Evolutionary conservation across 78 protist species (phyloP), one percentile per base, ranked within the genome.

Genomic region (Dictyostelium capitatum): DNA sequence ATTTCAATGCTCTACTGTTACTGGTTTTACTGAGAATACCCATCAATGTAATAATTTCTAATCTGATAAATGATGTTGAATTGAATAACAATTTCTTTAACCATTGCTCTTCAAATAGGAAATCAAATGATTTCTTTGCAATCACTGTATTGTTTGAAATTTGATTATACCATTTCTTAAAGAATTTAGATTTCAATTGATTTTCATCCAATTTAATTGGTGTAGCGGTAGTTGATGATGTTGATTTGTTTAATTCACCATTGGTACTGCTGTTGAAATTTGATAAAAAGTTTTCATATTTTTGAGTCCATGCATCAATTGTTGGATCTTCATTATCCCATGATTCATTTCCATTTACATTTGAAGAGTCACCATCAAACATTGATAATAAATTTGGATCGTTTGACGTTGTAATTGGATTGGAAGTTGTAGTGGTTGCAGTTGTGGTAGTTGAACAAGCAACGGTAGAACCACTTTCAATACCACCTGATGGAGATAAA

Each of bases 31-130:
- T 70, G 19, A 89, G 48, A 19, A 80, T 89, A 72, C 80, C 65
- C 94, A 89, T 89, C 17, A 89, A 46, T 11, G 73, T 48, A 25
- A 80, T 62, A 7, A 75, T 80, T 25, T 89, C 90, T 0, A 37
- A 2, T 20, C 94, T 14, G 46, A 89, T 89, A 19, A 87, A 75
- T n/a, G 92, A 65, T 64, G 81, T 80, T 51, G 96, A 70, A 62
- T 78, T 83, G 79, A 83, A 80, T 25, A 93, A 62, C 15, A 93
- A 56, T 56, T 79, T 77, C 32, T 28, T 48, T 30, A 93, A 69
- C 92, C 92, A 83, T 64, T 47, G 17, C n/a, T 77, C 95, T 77
- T 90, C 90, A 50, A 73, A 67, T 19, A 64, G 46, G 23, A 90
- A 50, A 17, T 78, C 82, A 43, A 84, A 43, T 25, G 37, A 70